Percentiles rank a stretch among this genome's conserved stretches.
These are phyloP conservation scores for Pleodorina starrii DNA, from an alignment of 139 green algal genomes.

Conservation along the genomic window DNA sequence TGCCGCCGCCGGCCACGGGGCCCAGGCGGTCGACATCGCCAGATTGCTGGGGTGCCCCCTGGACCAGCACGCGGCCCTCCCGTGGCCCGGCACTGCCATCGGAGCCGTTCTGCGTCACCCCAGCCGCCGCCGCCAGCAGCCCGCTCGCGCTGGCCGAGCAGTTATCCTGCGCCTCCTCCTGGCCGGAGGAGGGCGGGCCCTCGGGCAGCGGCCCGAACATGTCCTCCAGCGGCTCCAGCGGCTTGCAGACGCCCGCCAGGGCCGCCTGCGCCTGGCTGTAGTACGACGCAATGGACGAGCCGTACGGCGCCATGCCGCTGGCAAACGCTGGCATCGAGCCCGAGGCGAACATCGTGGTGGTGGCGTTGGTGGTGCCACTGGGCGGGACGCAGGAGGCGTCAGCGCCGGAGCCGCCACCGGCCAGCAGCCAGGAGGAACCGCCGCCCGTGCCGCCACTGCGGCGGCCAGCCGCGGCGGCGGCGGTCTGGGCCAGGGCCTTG, in stretches of 20 bases:
- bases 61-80: too few relatives aligned
- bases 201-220: slow-evolving; percentile 25
- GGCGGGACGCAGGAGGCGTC: slow-evolving; percentile 13
- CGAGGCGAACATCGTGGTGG: background rate
- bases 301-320: background rate
- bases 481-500: slow-evolving; percentile 6
- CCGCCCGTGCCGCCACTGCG: background rate
- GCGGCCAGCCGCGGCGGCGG: background rate
- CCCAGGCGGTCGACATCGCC: too few relatives aligned
- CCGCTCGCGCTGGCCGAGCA: too few relatives aligned
- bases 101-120: background rate
- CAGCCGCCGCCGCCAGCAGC: too few relatives aligned
- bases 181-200: background rate
- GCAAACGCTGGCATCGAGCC: slow-evolving; percentile 4
- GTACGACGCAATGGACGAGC: background rate
- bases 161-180: background rate
- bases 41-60: too few relatives aligned
- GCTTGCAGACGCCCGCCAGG: background rate
- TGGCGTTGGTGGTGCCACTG: background rate
- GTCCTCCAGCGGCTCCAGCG: slow-evolving; percentile 15
- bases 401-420: background rate
- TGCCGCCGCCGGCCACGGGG: background rate
- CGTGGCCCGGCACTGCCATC: background rate
- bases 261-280: background rate
- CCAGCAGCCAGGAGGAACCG: background rate